Base-by-base conservation (phyloP, 2,329 filamentous ascomycete genomes). In the Microsporum canis region DNA sequence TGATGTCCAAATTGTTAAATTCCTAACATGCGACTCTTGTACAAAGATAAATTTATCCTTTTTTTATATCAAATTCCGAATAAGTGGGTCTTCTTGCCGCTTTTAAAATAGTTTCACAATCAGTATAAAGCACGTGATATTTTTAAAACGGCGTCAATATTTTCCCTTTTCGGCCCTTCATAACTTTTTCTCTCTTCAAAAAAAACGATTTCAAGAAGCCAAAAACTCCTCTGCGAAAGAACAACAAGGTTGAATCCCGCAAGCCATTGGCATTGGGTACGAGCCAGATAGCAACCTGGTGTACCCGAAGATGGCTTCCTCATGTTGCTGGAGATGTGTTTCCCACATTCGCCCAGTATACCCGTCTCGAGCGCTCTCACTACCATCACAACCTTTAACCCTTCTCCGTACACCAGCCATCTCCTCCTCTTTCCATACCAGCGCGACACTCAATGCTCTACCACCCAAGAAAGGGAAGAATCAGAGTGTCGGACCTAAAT, bases 241-340 rank as follows among this genome's bases (percentile, higher is more conserved):
- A 55, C 49, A 17, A 31, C 49, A 29, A 59, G 36, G 27, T 36
- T 2, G 39, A 6, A 57, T 8, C n/a, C 39, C 14, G 49, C 49
- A n/a, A 36, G 49, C 49, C 49, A 55, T 55, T 55, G 49, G 49
- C 31, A 34, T 55, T 36, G 14, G 49, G 49, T 53, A 47, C 34
- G 33, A 49, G 4, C 39, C 49, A 60, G 41, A 17, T 31, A 45
- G 49, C 29, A 36, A 34, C 31, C 31, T 36, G 49, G 49, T 36
- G 29, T 36, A 29, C 39, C 55, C 8, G 55, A 33, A 33, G 10
- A 84, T 84, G 82, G 80, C 81, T 69, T 81, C 80, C 63, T 74
- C 77, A 61, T 81, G 78, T 68, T 83, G 82, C 75, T 82, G 81
- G 80, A 79, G 80, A 75, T 84, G 82, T 73, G 77, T 84, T 47